A percentile compares a stretch with the other conserved stretches of the same genome.
Conservation (phyloP, 2,329 filamentous ascomycete species). For the Talaromyces sp. region DNA sequence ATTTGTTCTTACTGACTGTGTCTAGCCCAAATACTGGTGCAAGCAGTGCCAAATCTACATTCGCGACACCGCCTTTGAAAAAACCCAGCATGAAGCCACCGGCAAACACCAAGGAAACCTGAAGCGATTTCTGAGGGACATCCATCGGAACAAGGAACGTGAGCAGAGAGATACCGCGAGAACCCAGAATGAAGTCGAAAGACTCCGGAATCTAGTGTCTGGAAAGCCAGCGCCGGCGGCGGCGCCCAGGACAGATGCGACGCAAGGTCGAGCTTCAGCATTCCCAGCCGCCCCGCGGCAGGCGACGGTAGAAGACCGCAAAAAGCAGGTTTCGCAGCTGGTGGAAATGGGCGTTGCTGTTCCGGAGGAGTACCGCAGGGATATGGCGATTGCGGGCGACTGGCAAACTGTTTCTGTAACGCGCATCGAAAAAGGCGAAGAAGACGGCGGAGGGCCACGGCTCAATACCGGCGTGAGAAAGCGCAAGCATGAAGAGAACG, state of each 20-base stretch:
- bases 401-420: conserved; percentile 66
- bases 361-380: conserved; percentile 69
- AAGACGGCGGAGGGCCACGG: conserved; percentile 27
- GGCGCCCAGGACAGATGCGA: conserved; percentile 13
- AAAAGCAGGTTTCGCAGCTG: conserved; percentile 80
- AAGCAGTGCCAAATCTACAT: conserved; percentile 91
- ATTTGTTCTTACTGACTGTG: conserved; percentile 16
- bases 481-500: conserved; percentile 39
- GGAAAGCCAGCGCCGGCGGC: conserved; percentile 29
- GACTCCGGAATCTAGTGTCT: conserved; percentile 71
- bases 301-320: conserved; percentile 62
- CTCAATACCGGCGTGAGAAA: conserved; percentile 41
- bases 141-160: conserved; percentile 79
- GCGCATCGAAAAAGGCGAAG: conserved; percentile 35
- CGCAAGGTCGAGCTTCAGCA: conserved; percentile 28
- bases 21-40: conserved; percentile 86
- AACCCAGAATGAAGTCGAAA: conserved; percentile 77
- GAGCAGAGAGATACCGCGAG: conserved; percentile 75
- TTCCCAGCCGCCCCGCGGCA: conserved; percentile 31
- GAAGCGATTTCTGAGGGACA: conserved; percentile 81
- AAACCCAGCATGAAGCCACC: conserved; percentile 82
- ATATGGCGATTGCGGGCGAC: conserved; percentile 83
- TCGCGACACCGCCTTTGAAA: conserved; percentile 86
- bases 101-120: conserved; percentile 78
- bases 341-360: conserved; percentile 81